These are phyloP conservation scores for Gnetum montanum DNA, from an alignment of 75 land plant species.

Conservation along the genomic window DNA sequence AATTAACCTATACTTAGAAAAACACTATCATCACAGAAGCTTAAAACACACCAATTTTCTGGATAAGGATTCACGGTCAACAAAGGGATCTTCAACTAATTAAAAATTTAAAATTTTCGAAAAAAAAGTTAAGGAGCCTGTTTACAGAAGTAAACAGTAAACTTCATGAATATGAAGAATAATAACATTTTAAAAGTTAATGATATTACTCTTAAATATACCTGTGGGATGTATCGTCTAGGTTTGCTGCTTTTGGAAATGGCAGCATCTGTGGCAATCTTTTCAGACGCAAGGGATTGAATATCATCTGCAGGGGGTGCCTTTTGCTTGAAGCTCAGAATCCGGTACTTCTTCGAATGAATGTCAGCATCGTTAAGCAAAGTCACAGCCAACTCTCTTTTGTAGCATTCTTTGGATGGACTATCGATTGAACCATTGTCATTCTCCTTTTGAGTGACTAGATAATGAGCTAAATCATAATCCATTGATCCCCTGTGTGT, in stretches of 20 bases:
- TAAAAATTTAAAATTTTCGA: too few species aligned
- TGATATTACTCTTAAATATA: too few species aligned
- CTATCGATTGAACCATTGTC: neutral
- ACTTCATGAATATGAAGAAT: too few species aligned
- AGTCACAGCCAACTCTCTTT: slow-evolving; percentile 30
- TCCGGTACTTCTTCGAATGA: slow-evolving; percentile 17
- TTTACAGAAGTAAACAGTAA: too few species aligned
- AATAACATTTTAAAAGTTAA: too few species aligned
- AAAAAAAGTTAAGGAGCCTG: too few species aligned
- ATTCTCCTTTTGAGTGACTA: slow-evolving; percentile 26
- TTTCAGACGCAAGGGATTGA: slow-evolving; percentile 5
- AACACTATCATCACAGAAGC: too few species aligned
- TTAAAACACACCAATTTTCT: too few species aligned
- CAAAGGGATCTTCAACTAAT: too few species aligned
- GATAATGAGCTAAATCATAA: slow-evolving; percentile 40
- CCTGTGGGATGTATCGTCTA: slow-evolving; percentile 26
- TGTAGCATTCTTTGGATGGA: slow-evolving; percentile 38
- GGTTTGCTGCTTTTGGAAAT: slow-evolving; percentile 10
- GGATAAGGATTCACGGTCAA: too few species aligned
- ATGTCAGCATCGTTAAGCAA: slow-evolving; percentile 16
- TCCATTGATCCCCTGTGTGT: slow-evolving; percentile 60
- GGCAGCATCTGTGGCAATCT: slow-evolving; percentile 10
- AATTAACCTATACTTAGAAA: too few species aligned
- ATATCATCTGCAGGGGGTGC: slow-evolving; percentile 28
- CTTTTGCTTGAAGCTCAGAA: slow-evolving; percentile 48